phyloP scores from a whole-genome alignment of 163 green algal genomes.

The Volvox carteri region DNA sequence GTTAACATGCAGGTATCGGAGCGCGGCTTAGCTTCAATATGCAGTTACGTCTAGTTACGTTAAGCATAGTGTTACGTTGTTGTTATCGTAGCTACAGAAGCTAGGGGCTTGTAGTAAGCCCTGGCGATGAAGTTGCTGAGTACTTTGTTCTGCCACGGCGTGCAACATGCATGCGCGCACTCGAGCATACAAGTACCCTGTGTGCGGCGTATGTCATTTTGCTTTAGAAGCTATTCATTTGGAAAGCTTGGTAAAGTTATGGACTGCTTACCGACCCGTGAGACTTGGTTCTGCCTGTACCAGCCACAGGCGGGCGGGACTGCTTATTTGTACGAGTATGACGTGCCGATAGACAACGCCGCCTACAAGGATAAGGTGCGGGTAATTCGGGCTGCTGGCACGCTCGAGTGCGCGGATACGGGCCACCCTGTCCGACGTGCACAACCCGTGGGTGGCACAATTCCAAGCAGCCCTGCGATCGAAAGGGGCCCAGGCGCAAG shows the following conservation, averaged over 20 bases:
- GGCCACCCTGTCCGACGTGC: too few species aligned
- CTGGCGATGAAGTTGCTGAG: not conserved
- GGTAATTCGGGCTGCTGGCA: too few species aligned
- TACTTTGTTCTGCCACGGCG: not conserved
- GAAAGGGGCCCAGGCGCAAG: too few species aligned
- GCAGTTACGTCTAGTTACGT: too few species aligned
- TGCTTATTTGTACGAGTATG: slow-evolving; percentile 26
- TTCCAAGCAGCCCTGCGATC: too few species aligned
- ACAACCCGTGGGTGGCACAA: too few species aligned
- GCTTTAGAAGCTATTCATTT: not conserved
- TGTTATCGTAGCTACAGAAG: too few species aligned
- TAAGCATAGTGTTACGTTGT: too few species aligned
- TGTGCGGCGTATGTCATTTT: not conserved
- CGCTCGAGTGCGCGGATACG: too few species aligned
- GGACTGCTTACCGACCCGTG: slow-evolving; percentile 1
- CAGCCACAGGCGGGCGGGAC: not conserved
- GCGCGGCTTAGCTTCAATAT: too few species aligned
- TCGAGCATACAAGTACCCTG: not conserved
- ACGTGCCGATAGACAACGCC: not conserved
- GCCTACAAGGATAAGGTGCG: not conserved
- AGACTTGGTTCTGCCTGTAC: slow-evolving; percentile 51
- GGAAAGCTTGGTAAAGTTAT: not conserved
- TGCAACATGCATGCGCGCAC: not conserved
- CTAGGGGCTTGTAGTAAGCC: too few species aligned
- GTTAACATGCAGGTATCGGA: too few species aligned